A percentile compares a stretch with the other conserved stretches of the same genome.
phyloP scores from a whole-genome alignment of 495 filamentous ascomycete species.

The Sabuloglossum arenarium region DNA sequence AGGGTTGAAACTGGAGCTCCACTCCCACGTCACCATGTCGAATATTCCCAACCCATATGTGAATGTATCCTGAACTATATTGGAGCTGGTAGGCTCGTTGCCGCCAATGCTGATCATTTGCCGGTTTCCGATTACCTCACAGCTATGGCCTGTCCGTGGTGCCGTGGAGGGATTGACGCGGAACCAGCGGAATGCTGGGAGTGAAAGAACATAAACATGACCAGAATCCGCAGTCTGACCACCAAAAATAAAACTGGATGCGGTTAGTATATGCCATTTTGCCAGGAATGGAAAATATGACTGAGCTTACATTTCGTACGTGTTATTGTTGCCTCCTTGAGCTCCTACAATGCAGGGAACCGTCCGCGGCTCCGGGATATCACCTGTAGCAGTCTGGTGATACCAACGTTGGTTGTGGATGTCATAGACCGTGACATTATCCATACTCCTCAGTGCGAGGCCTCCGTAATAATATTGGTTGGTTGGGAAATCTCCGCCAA shows the following conservation, averaged over 20 bases:
- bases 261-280: neutral
- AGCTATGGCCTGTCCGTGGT: neutral
- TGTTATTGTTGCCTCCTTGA: neutral
- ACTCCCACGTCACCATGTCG: neutral
- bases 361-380: neutral
- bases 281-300: neutral
- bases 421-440: neutral
- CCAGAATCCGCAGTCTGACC: neutral
- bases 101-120: slow-evolving; percentile 2
- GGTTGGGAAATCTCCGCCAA: neutral
- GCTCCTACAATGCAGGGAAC: neutral
- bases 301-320: neutral
- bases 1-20: neutral
- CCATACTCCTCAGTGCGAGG: neutral
- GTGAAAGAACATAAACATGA: neutral
- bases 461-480: neutral
- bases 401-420: neutral
- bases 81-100: neutral
- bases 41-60: neutral
- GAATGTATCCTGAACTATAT: neutral
- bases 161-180: neutral
- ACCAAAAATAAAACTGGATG: neutral
- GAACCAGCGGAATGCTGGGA: slow-evolving; percentile 2
- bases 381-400: neutral
- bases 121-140: neutral